Percentiles rank a stretch among this genome's conserved stretches.
phyloP scores from a whole-genome alignment of 352 stramenopile genomes.

The Phytopythium delawarense region DNA sequence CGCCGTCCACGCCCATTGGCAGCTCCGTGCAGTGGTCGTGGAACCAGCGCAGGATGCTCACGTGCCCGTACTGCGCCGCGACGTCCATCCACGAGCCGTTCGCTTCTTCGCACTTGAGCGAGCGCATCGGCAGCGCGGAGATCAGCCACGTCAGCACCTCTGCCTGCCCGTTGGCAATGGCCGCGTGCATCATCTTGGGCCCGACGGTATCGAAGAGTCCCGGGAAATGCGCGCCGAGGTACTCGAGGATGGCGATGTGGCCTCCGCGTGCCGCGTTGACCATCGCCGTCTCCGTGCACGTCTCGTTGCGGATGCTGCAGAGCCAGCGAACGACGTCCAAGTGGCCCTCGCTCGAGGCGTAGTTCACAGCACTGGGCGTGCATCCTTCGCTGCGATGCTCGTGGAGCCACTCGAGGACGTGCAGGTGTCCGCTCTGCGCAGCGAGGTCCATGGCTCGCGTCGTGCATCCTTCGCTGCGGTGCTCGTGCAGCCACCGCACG shows the following conservation, averaged over 20 bases:
- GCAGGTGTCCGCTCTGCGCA: slow-evolving; percentile 51
- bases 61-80: slow-evolving; percentile 59
- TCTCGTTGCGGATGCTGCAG: slow-evolving; percentile 37
- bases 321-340: slow-evolving; percentile 60
- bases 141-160: slow-evolving; percentile 61
- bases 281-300: slow-evolving; percentile 49
- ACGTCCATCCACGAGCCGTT: slow-evolving; percentile 72
- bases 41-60: slow-evolving; percentile 63
- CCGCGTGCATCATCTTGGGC: slow-evolving; percentile 58
- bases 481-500: slow-evolving; percentile 54
- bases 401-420: slow-evolving; percentile 69
- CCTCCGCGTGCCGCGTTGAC: slow-evolving; percentile 53
- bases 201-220: slow-evolving; percentile 44
- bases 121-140: slow-evolving; percentile 46
- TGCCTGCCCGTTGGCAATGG: slow-evolving; percentile 55
- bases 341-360: slow-evolving; percentile 48
- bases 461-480: slow-evolving; percentile 42
- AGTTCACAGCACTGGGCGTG: slow-evolving; percentile 59
- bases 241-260: slow-evolving; percentile 57
- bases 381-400: slow-evolving; percentile 60
- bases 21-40: slow-evolving; percentile 51
- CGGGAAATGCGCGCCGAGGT: slow-evolving; percentile 38
- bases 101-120: slow-evolving; percentile 61
- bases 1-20: slow-evolving; percentile 51
- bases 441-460: slow-evolving; percentile 63